Evolutionary conservation across 2,329 filamentous ascomycete genomes (phyloP).

Genomic region (Xylaria sp.): DNA sequence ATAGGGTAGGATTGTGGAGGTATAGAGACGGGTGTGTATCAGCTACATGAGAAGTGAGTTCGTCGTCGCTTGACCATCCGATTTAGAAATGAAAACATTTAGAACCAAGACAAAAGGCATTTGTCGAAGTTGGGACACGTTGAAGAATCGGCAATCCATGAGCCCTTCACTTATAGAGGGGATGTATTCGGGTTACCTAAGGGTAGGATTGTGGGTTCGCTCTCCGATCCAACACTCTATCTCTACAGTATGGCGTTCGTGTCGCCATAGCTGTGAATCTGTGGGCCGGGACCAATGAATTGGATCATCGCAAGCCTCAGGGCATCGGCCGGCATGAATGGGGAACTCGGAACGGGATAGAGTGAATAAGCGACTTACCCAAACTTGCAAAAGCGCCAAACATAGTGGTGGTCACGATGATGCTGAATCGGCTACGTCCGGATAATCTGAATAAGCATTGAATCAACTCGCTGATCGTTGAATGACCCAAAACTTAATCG

Average conservation of each 20-base stretch:
- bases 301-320: neutral
- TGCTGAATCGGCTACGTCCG: slow-evolving; percentile 30
- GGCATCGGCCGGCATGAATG: neutral
- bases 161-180: neutral
- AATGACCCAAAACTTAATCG: slow-evolving; percentile 18
- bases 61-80: neutral
- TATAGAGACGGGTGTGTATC: slow-evolving; percentile 3
- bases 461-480: slow-evolving; percentile 4
- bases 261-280: slow-evolving; percentile 11
- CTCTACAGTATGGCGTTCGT: neutral
- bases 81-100: neutral
- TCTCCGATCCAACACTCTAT: slow-evolving; percentile 24
- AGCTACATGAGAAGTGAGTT: neutral
- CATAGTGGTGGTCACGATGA: slow-evolving; percentile 37
- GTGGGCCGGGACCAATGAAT: slow-evolving; percentile 25
- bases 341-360: slow-evolving; percentile 6
- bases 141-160: neutral
- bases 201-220: slow-evolving; percentile 18
- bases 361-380: slow-evolving; percentile 43
- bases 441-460: slow-evolving; percentile 20
- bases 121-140: neutral
- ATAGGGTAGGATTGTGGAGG: neutral
- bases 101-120: neutral
- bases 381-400: slow-evolving; percentile 46
- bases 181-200: neutral